A percentile compares a stretch with the other conserved stretches of the same genome.
Conservation (phyloP, 345 rosid species). For the Clarkia xantiana region DNA sequence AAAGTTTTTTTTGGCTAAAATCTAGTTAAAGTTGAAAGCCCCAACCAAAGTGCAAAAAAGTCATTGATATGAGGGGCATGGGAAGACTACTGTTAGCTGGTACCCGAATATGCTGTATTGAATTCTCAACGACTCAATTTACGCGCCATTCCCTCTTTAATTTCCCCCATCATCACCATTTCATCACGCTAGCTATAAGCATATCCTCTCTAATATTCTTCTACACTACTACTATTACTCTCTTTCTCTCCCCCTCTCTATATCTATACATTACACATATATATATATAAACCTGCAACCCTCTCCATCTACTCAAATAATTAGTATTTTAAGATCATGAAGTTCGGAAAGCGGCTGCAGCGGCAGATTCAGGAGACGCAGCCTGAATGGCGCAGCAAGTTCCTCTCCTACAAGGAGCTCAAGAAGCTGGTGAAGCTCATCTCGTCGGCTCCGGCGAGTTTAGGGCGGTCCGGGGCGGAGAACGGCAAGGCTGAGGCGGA, state of each 20-base stretch:
- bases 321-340: constrained; percentile 22
- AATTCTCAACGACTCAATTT: too few species aligned
- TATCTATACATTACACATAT: background rate
- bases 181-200: constrained; percentile 42
- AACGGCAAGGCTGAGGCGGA: constrained; percentile 28
- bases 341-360: constrained; percentile 78
- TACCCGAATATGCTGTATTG: too few species aligned
- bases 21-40: too few species aligned
- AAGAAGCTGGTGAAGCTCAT: constrained; percentile 53
- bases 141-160: too few species aligned
- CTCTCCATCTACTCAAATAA: background rate
- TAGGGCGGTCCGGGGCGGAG: constrained; percentile 4
- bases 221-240: background rate
- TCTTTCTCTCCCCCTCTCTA: background rate
- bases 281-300: background rate
- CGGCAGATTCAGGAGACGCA: constrained; percentile 64
- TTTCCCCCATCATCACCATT: too few species aligned
- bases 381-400: constrained; percentile 77
- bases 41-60: too few species aligned
- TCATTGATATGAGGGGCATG: too few species aligned
- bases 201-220: constrained; percentile 47
- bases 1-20: too few species aligned
- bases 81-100: too few species aligned
- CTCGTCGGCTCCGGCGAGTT: constrained; percentile 20
- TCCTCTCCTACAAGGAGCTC: constrained; percentile 53